phyloP scores from a whole-genome alignment of 345 rosid genomes.

The Eucalyptus albens region DNA sequence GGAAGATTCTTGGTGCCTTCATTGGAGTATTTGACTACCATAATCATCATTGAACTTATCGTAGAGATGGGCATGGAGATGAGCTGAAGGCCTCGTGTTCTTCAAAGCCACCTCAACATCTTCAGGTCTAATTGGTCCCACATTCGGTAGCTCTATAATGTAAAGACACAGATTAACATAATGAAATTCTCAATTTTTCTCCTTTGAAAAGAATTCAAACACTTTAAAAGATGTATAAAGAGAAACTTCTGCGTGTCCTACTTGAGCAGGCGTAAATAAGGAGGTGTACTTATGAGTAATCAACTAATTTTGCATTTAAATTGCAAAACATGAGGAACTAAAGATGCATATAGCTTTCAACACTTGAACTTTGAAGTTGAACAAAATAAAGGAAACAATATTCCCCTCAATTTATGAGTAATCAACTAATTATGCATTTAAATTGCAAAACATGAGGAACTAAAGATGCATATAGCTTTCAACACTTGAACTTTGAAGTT shows the following conservation, averaged over 20 bases:
- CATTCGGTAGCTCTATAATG: slow-evolving; percentile 65
- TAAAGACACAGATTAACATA: neutral
- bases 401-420: too few relatives aligned
- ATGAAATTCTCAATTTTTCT: neutral
- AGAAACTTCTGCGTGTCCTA: neutral
- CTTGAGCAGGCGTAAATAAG: neutral
- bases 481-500: neutral
- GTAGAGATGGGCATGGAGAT: slow-evolving; percentile 74
- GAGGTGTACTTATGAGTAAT: neutral
- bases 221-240: neutral
- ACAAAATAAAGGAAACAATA: too few relatives aligned
- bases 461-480: neutral
- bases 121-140: slow-evolving; percentile 55
- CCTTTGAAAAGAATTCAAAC: neutral
- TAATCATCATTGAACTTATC: slow-evolving; percentile 86
- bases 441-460: neutral
- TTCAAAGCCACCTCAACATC: slow-evolving; percentile 71
- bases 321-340: neutral
- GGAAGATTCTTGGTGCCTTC: slow-evolving; percentile 1
- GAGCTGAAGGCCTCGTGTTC: slow-evolving; percentile 94
- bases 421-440: too few relatives aligned
- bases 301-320: neutral
- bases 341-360: neutral
- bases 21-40: slow-evolving; percentile 78
- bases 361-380: neutral